Percentiles rank a stretch among this genome's conserved stretches.
Evolutionary conservation across 140 eudicot genomes (phyloP).

Genomic region (Cichorium intybus): DNA sequence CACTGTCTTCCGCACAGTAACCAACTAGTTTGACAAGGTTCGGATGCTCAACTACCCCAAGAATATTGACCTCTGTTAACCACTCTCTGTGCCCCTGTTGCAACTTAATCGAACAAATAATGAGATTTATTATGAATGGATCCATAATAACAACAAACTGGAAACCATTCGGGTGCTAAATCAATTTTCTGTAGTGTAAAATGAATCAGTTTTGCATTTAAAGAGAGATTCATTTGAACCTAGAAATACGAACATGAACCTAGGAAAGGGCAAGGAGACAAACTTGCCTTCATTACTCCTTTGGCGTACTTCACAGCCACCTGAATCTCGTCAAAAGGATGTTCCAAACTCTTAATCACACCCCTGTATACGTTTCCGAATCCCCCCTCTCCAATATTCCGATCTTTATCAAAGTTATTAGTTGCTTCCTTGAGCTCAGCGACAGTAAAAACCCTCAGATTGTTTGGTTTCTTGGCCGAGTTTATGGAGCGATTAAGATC

Average conservation of each 20-base stretch:
- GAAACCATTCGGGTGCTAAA: no score
- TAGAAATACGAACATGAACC: neutral
- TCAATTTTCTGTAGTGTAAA: no score
- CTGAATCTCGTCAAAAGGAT: conserved; percentile 38
- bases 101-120: neutral
- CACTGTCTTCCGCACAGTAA: conserved; percentile 63
- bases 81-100: conserved; percentile 67
- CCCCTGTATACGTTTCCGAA: conserved; percentile 66
- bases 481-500: conserved; percentile 28
- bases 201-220: no score
- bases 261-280: no score
- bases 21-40: conserved; percentile 73
- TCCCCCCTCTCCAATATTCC: conserved; percentile 68
- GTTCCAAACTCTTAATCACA: conserved; percentile 41
- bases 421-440: conserved; percentile 54
- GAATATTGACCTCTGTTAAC: conserved; percentile 73
- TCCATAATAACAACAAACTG: no score
- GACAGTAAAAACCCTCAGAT: conserved; percentile 51
- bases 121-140: no score
- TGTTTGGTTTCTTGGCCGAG: conserved; percentile 42
- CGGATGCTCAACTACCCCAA: conserved; percentile 64
- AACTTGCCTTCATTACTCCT: conserved; percentile 53
- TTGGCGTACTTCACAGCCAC: conserved; percentile 68
- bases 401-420: conserved; percentile 34
- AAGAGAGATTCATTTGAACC: no score